Base-by-base conservation (phyloP, 805 yeast genomes). In the Candida corydali region DNA sequence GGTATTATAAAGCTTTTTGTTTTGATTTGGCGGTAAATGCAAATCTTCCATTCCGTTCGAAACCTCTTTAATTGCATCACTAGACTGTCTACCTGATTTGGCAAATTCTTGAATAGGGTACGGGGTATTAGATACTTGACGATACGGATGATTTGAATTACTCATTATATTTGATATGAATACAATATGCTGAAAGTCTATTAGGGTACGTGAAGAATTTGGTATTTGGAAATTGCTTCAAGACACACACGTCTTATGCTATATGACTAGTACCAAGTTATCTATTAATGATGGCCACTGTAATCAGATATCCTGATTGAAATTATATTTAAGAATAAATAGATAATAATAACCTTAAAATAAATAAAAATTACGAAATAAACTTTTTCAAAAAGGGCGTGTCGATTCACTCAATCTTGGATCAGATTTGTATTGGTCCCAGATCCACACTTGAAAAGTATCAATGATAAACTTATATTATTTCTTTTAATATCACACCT, bases 51-150 rank as follows among this genome's bases (percentile, higher is more conserved):
- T 15, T 2, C 37, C 43, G 8, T 27, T 1, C 3, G 39, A 25
- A n/a, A 36, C 19, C 18, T 39, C 37, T 6, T n/a, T 9, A 20
- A 20, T 20, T 18, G 29, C 20, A 8, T 14, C 25, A 3, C 11
- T 12, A 16, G 25, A 10, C 5, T 24, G 15, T 14, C 24, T 15
- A 1, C 23, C n/a, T n/a, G n/a, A n/a, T 19, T 31, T 33, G 18
- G 39, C 31, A 3, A 28, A 29, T 9, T 36, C 40, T n/a, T 45
- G 34, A 10, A 46, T 37, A 10, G 54, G 54, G 22, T 49, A 45
- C 8, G 52, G 52, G n/a, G 49, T 39, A 17, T 44, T 27, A 26
- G 42, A 26, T 16, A 37, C 36, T 27, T 34, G 36, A 36, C 38
- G 42, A 12, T 39, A 36, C 9, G 42, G 42, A 35, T 37, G 40